Evolutionary conservation across 2,329 filamentous ascomycete species (phyloP), one percentile per base, ranked within the genome.

Genomic region (Xylariaceae sp.): DNA sequence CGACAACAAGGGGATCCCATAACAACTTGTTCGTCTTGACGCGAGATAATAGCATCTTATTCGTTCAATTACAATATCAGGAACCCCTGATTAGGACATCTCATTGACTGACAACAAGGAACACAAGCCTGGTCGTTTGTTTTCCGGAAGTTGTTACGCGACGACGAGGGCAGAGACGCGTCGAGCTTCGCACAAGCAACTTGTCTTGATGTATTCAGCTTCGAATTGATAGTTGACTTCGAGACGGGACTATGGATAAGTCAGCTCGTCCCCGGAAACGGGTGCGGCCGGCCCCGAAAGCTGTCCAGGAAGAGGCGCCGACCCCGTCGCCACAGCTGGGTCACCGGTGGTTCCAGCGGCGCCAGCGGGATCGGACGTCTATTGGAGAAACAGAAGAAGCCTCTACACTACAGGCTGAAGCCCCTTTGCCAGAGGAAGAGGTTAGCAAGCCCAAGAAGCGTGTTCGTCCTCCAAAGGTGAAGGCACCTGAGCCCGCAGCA

Each of bases 101-200:
- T 58, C 64, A 44, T 65, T 70, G 56, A 64, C 71, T 37, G 67
- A 67, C 34, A 71, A 72, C 56, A 72, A 71, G 56, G 76, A 75
- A 65, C 77, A 77, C 64, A 79, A 78, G 67, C 77, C 77, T 75
- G 75, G 23, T 30, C 5, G 23, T 30, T 56, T 72, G 74, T 47
- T 75, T 73, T 10, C 66, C 2, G 74, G 37, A 75, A 75, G 76
- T 76, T 76, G 75, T 73, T 74, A 57, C 74, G 70, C 62, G 60
- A 70, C 42, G 62, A 68, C 23, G 62, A 60, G 30, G 59, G 62
- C n/a, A 57, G 55, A 23, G 61, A 66, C 67, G 70, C 68, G 68
- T 69, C 66, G 44, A 66, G 62, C 34, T 53, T 62, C 15, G 62
- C 45, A 48, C 54, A 50, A 65, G 62, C 59, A 58, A 45, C n/a